Conservation (phyloP, 805 yeast genomes). For the Kluyveromyces siamensis region DNA sequence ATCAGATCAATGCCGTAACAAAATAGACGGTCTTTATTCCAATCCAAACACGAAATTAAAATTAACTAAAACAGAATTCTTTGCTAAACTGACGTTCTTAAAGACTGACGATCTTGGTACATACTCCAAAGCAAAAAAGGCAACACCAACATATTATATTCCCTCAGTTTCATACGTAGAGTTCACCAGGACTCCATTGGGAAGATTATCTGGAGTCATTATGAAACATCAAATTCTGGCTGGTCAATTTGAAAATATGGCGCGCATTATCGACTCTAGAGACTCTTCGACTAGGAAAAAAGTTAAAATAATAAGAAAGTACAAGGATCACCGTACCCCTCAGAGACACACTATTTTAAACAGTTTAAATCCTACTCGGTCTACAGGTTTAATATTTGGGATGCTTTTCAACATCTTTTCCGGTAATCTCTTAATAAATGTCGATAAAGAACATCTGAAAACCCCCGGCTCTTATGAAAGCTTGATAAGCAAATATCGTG, state of each 20-base stretch:
- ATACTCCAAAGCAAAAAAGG: slow-evolving; percentile 49
- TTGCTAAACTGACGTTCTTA: slow-evolving; percentile 29
- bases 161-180: slow-evolving; percentile 91
- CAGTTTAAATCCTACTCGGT: slow-evolving; percentile 61
- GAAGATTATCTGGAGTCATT: slow-evolving; percentile 89
- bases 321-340: slow-evolving; percentile 23
- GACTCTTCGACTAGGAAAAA: slow-evolving; percentile 37
- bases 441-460: slow-evolving; percentile 64
- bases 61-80: slow-evolving; percentile 23
- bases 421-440: slow-evolving; percentile 76
- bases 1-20: slow-evolving; percentile 70
- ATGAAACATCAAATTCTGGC: slow-evolving; percentile 80
- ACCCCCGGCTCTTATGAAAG: slow-evolving; percentile 84
- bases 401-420: slow-evolving; percentile 71
- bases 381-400: slow-evolving; percentile 82
- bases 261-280: slow-evolving; percentile 57
- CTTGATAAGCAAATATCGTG: slow-evolving; percentile 58
- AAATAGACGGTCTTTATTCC: slow-evolving; percentile 54
- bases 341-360: slow-evolving; percentile 48
- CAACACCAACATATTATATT: slow-evolving; percentile 55
- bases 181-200: slow-evolving; percentile 81
- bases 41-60: slow-evolving; percentile 30
- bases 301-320: slow-evolving; percentile 37
- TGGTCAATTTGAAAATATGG: slow-evolving; percentile 77
- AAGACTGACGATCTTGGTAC: slow-evolving; percentile 82